Conservation (phyloP, 192 early-diverging fungal species). For the Coemansia sp. region DNA sequence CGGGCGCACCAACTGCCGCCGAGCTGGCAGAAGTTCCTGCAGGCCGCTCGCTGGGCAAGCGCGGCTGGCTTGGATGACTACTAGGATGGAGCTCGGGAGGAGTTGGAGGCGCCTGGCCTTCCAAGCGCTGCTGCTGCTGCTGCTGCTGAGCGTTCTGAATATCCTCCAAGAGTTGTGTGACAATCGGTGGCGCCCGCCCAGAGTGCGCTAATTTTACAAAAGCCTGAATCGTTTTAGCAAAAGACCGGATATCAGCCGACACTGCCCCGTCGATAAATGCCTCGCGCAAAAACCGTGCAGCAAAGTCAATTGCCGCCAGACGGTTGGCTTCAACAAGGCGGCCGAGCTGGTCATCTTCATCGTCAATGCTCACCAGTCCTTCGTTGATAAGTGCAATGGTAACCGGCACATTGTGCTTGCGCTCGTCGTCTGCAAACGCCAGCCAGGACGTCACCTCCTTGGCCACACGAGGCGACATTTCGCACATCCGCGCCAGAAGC, state of each 20-base stretch:
- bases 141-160: constrained; percentile 16
- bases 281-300: constrained; percentile 67
- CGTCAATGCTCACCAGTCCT: constrained; percentile 66
- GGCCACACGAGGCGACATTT: constrained; percentile 70
- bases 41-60: background rate
- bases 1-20: background rate
- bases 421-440: constrained; percentile 90
- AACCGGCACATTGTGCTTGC: constrained; percentile 84
- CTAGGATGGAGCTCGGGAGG: background rate
- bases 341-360: constrained; percentile 87
- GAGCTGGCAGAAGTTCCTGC: background rate
- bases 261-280: constrained; percentile 53
- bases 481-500: constrained; percentile 80
- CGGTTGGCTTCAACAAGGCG: constrained; percentile 77
- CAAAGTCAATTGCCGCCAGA: constrained; percentile 69
- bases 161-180: constrained; percentile 34
- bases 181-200: constrained; percentile 56
- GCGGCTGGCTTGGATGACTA: background rate
- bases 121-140: constrained; percentile 1
- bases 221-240: constrained; percentile 69
- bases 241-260: constrained; percentile 55
- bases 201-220: constrained; percentile 61
- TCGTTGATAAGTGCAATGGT: constrained; percentile 78
- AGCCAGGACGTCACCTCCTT: constrained; percentile 90
- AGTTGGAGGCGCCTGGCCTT: background rate